Conservation (phyloP, 129 eudicot species). For the Gnaphalium uliginosum region DNA sequence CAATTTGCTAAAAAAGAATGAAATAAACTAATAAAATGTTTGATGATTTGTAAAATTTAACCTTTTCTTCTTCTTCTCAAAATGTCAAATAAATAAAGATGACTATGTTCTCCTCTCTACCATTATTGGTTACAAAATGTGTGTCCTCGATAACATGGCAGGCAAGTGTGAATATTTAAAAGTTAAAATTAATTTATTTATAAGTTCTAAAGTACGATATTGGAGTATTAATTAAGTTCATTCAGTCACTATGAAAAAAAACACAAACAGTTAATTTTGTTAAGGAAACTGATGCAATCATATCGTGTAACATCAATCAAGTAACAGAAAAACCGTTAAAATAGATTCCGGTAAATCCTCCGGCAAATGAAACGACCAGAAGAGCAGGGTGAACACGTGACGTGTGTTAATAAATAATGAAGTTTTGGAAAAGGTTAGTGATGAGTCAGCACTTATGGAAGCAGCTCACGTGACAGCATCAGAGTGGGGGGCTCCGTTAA, state of each 20-base stretch:
- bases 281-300: constrained; percentile 5
- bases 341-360: constrained; percentile 1
- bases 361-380: constrained; percentile 2
- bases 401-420: background rate
- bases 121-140: no score
- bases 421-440: constrained; percentile 6
- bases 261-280: background rate
- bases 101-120: no score
- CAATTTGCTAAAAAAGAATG: no score
- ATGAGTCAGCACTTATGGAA: constrained; percentile 31
- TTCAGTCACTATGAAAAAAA: no score
- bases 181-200: no score
- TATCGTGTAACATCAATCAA: constrained; percentile 3
- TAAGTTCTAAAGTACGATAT: background rate
- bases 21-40: no score
- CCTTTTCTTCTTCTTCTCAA: no score
- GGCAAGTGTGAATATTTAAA: no score
- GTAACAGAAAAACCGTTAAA: constrained; percentile 16
- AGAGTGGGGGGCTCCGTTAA: constrained; percentile 45
- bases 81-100: no score
- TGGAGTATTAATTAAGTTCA: no score
- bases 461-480: constrained; percentile 43
- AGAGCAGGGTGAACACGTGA: constrained; percentile 42
- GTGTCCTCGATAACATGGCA: no score
- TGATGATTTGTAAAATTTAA: no score